A percentile compares a stretch with the other conserved stretches of the same genome.
These are phyloP conservation scores for Corrigiola litoralis DNA, from an alignment of 179 eudicot species.

Conservation along the genomic window DNA sequence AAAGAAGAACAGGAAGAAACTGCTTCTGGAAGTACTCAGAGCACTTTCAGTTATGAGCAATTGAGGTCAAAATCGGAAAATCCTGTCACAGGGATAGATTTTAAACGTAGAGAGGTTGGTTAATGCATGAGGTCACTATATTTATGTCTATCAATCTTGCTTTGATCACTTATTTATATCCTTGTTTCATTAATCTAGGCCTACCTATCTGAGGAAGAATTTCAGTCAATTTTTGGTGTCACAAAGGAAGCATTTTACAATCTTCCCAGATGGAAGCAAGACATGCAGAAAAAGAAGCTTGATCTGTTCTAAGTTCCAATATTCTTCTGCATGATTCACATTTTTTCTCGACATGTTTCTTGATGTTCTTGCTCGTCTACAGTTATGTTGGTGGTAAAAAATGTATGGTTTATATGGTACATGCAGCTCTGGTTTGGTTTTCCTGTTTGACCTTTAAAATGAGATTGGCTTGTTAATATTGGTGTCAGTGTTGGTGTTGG, in stretches of 20 bases:
- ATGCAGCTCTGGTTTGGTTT: constrained; percentile 16
- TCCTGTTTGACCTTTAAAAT: neutral
- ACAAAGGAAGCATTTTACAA: constrained; percentile 62
- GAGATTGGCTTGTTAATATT: constrained; percentile 22
- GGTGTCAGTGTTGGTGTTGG: constrained; percentile 24
- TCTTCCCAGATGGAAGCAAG: constrained; percentile 94
- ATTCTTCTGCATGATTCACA: neutral
- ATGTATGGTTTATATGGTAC: constrained; percentile 14
- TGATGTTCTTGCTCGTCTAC: neutral
- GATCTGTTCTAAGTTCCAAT: constrained; percentile 51
- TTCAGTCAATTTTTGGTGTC: constrained; percentile 51
- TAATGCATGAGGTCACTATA: neutral
- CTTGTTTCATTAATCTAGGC: constrained; percentile 33
- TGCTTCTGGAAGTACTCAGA: constrained; percentile 44
- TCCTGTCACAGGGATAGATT: constrained; percentile 91
- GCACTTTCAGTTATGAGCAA: constrained; percentile 68
- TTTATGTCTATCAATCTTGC: neutral
- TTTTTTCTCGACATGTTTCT: neutral
- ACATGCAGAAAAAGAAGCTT: constrained; percentile 65
- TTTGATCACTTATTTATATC: neutral
- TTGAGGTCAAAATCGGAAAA: constrained; percentile 71
- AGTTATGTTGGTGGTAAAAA: neutral
- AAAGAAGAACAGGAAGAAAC: constrained; percentile 51
- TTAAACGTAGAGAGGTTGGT: constrained; percentile 90
- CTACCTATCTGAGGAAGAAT: constrained; percentile 74